Percentiles rank a stretch among this genome's conserved stretches.
Evolutionary conservation across 2,329 filamentous ascomycete genomes (phyloP).

Genomic region (Claviceps sorghi): DNA sequence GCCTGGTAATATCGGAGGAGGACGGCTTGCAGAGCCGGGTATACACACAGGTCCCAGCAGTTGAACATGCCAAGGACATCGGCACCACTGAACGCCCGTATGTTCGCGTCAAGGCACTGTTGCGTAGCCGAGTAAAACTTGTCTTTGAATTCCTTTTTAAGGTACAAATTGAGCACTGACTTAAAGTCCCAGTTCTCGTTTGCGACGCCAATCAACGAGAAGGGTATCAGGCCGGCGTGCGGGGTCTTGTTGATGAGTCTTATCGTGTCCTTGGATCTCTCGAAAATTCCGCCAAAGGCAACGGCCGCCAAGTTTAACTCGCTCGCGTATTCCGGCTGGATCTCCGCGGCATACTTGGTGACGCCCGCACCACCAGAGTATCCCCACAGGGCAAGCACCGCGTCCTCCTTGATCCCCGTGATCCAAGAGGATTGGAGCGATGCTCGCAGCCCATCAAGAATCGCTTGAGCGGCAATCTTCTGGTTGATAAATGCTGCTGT

Average conservation of each 20-base stretch:
- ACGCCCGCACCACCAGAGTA: not conserved
- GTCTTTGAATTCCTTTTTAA: not conserved
- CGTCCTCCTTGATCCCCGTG: not conserved
- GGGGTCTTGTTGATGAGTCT: not conserved
- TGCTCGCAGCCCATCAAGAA: not conserved
- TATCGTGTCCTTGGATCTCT: too few species aligned
- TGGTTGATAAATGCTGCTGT: not conserved
- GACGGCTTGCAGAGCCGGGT: not conserved
- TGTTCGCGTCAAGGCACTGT: not conserved
- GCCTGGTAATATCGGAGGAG: not conserved
- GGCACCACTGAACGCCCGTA: not conserved
- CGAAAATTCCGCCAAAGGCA: not conserved
- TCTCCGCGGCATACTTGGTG: not conserved
- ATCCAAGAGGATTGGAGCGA: not conserved
- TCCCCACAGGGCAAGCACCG: not conserved
- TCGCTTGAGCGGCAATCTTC: not conserved
- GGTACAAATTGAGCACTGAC: not conserved
- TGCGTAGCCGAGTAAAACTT: not conserved
- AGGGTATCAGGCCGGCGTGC: not conserved
- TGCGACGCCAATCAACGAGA: not conserved
- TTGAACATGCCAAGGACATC: not conserved
- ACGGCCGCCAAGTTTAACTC: not conserved
- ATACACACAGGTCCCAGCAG: not conserved
- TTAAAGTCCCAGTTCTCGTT: not conserved
- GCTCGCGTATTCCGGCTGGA: not conserved